A percentile compares a stretch with the other conserved stretches of the same genome.
These are phyloP conservation scores for Xanthoconium stramineum DNA, from an alignment of 768 basidiomycete species.

Conservation along the genomic window DNA sequence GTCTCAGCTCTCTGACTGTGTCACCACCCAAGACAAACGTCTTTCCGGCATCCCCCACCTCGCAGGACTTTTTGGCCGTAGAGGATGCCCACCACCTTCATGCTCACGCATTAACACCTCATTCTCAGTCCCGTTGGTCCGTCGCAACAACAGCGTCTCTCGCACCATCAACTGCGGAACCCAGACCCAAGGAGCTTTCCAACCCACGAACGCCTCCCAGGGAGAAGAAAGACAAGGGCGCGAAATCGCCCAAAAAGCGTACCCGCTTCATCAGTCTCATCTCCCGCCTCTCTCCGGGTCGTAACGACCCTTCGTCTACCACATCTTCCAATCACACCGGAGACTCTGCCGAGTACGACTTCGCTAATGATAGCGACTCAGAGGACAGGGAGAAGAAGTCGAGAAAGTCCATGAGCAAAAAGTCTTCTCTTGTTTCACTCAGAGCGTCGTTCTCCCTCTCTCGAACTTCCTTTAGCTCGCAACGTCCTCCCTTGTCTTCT, in stretches of 20 bases:
- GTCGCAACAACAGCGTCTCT: slow-evolving; percentile 32
- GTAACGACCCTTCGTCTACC: slow-evolving; percentile 16
- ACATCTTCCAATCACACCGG: not conserved
- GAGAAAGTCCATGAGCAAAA: slow-evolving; percentile 25
- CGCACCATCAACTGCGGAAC: slow-evolving; percentile 13
- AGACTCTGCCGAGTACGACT: slow-evolving; percentile 21
- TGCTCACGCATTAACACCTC: not conserved
- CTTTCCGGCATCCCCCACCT: slow-evolving; percentile 9
- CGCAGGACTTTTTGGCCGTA: not conserved
- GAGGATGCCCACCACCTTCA: slow-evolving; percentile 1
- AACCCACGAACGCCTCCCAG: slow-evolving; percentile 13
- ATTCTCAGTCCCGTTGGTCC: slow-evolving; percentile 27
- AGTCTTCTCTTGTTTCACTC: slow-evolving; percentile 30
- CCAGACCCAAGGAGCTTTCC: slow-evolving; percentile 2
- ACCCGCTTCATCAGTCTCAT: slow-evolving; percentile 33
- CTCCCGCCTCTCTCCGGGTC: slow-evolving; percentile 30
- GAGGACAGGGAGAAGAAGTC: slow-evolving; percentile 19
- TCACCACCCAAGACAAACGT: slow-evolving; percentile 6
- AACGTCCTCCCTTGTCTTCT: slow-evolving; percentile 20
- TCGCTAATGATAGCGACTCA: slow-evolving; percentile 18
- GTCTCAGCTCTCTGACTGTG: not conserved
- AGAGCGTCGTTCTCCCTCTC: slow-evolving; percentile 30
- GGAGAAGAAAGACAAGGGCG: slow-evolving; percentile 20
- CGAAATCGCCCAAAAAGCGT: slow-evolving; percentile 30
- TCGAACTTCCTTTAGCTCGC: slow-evolving; percentile 28